A percentile compares a stretch with the other conserved stretches of the same genome.
These are phyloP conservation scores for Flueggea neowawraea DNA, from an alignment of 441 rosid genomes.

Conservation along the genomic window DNA sequence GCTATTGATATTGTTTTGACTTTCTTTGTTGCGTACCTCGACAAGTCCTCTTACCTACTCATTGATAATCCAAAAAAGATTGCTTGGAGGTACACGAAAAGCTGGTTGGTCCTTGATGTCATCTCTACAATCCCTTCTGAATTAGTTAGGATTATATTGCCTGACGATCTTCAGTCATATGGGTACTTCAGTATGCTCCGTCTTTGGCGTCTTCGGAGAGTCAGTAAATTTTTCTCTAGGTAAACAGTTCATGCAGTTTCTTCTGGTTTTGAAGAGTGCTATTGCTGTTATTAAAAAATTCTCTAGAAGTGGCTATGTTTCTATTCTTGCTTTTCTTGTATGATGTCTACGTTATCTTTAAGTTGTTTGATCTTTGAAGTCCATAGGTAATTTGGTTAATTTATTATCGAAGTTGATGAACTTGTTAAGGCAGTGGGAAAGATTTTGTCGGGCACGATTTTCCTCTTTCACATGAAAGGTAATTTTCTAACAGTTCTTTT, in stretches of 20 bases:
- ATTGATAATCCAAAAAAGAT: conserved; percentile 14
- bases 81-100: conserved; percentile 1
- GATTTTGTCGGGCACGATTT: too few relatives aligned
- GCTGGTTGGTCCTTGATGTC: conserved; percentile 1
- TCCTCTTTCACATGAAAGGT: too few relatives aligned
- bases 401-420: too few relatives aligned
- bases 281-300: too few relatives aligned
- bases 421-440: too few relatives aligned
- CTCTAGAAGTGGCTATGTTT: not conserved
- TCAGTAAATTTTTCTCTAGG: conserved; percentile 1
- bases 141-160: not conserved
- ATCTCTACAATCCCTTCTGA: not conserved
- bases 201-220: conserved; percentile 7
- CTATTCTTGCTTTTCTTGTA: not conserved
- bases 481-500: not conserved
- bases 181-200: conserved; percentile 35
- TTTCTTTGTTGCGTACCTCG: conserved; percentile 83
- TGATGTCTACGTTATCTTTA: not conserved
- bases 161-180: conserved; percentile 45
- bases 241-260: not conserved
- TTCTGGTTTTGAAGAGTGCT: not conserved
- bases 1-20: conserved; percentile 68
- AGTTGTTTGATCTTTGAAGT: not conserved
- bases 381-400: too few relatives aligned
- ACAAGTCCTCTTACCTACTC: conserved; percentile 35